phyloP scores from a whole-genome alignment of 2,329 filamentous ascomycete species.

The Xylariaceae sp. region DNA sequence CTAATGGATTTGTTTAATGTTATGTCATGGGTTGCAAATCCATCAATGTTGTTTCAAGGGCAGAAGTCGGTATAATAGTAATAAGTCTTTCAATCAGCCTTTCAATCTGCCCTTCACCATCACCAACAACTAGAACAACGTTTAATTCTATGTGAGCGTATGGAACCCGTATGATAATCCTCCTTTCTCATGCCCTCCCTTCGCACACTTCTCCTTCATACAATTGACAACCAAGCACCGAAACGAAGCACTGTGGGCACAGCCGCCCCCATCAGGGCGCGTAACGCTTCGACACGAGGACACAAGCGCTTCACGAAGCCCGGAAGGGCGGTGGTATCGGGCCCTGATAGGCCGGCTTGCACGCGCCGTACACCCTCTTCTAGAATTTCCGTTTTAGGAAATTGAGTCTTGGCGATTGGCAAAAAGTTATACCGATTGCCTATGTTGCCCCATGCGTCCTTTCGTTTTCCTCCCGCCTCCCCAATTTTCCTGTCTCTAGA shows the following conservation, averaged over 20 bases:
- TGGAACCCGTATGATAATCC: too few relatives aligned
- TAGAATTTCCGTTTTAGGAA: neutral
- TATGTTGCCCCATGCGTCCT: too few relatives aligned
- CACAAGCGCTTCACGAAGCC: conserved; percentile 18
- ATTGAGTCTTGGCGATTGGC: neutral
- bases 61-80: too few relatives aligned
- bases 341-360: conserved; percentile 16
- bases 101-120: conserved; percentile 14
- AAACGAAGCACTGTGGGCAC: too few relatives aligned
- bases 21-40: too few relatives aligned
- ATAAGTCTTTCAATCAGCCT: conserved; percentile 6
- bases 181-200: neutral
- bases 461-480: too few relatives aligned
- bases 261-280: conserved; percentile 20
- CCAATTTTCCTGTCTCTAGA: neutral
- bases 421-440: too few relatives aligned
- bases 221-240: conserved; percentile 4
- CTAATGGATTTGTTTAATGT: too few relatives aligned
- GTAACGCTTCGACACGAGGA: conserved; percentile 11
- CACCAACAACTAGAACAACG: too few relatives aligned
- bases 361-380: conserved; percentile 10
- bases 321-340: conserved; percentile 14
- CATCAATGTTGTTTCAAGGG: too few relatives aligned
- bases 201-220: neutral
- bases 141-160: too few relatives aligned